Percentiles rank a stretch among this genome's conserved stretches.
Evolutionary conservation across 345 rosid genomes (phyloP).

Genomic region (Luvunga scandens): DNA sequence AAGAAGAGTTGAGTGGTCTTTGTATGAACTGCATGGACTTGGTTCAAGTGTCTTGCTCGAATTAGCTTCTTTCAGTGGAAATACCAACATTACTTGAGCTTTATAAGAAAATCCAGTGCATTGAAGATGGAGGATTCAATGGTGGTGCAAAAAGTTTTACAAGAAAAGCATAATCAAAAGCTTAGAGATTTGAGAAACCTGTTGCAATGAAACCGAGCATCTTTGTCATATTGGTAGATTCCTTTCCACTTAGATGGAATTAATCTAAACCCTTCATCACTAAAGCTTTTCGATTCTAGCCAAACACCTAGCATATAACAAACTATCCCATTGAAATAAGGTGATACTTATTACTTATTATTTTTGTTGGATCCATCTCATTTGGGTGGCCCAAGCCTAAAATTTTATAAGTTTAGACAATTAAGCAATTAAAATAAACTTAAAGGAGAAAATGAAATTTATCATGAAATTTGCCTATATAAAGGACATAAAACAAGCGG

Average conservation of each 20-base stretch:
- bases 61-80: slow-evolving; percentile 57
- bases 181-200: slow-evolving; percentile 30
- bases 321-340: background rate
- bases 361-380: no score
- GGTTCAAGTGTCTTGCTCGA: slow-evolving; percentile 52
- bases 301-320: slow-evolving; percentile 55
- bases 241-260: slow-evolving; percentile 87
- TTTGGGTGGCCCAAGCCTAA: no score
- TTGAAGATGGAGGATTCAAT: background rate
- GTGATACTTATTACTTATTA: background rate
- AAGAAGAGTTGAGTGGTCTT: slow-evolving; percentile 49
- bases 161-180: no score
- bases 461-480: no score
- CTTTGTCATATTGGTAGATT: slow-evolving; percentile 58
- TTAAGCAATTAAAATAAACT: no score
- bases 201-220: slow-evolving; percentile 62
- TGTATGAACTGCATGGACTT: slow-evolving; percentile 39
- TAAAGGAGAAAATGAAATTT: no score
- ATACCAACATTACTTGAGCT: background rate
- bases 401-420: no score
- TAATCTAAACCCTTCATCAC: slow-evolving; percentile 74
- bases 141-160: no score
- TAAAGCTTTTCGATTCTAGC: slow-evolving; percentile 90
- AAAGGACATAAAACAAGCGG: no score
- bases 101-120: background rate